phyloP scores from a whole-genome alignment of 441 rosid genomes.

The Pelargonium citronellum region DNA sequence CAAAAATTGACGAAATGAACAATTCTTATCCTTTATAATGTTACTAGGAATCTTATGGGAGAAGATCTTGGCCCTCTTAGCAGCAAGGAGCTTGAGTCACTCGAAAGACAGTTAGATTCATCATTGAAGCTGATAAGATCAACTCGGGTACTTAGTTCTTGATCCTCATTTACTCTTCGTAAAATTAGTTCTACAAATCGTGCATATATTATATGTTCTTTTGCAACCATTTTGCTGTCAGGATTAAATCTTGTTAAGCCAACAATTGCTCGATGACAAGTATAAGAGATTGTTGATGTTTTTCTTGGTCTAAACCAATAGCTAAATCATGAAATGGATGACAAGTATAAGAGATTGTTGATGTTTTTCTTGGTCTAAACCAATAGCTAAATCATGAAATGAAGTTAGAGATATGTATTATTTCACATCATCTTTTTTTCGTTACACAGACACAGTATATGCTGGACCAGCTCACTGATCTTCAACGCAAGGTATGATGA shows the following conservation, averaged over 20 bases:
- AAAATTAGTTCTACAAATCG: no score
- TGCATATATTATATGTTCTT: no score
- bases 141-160: slow-evolving; percentile 43
- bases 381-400: neutral
- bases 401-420: no score
- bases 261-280: neutral
- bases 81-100: slow-evolving; percentile 91
- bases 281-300: neutral
- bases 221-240: no score
- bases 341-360: neutral
- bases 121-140: slow-evolving; percentile 91
- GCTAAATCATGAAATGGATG: neutral
- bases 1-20: neutral
- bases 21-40: neutral
- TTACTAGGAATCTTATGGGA: slow-evolving; percentile 70
- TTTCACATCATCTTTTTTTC: neutral
- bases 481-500: slow-evolving; percentile 68
- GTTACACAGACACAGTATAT: slow-evolving; percentile 70
- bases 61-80: slow-evolving; percentile 90
- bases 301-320: neutral
- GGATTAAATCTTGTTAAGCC: no score
- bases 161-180: neutral
- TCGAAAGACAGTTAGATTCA: slow-evolving; percentile 90
- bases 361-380: neutral
- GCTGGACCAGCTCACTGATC: slow-evolving; percentile 92